Conservation (phyloP, 257 asterid genomes). For the Datura wrightii region DNA sequence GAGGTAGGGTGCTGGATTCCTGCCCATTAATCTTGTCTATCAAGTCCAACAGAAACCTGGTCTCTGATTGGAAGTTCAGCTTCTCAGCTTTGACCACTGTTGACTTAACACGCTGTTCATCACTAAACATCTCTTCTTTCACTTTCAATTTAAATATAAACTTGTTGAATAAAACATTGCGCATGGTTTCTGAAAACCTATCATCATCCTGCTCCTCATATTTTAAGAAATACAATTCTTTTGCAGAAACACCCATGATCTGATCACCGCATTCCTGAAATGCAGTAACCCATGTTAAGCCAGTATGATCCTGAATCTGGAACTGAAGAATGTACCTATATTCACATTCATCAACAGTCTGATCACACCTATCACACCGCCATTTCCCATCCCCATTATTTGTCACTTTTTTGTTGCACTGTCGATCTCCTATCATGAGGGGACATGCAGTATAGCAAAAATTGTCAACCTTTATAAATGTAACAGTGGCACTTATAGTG, state of each 20-base stretch:
- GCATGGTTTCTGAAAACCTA: conserved; percentile 58
- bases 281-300: conserved; percentile 84
- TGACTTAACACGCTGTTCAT: conserved; percentile 85
- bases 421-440: conserved; percentile 73
- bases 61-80: conserved; percentile 57
- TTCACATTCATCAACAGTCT: conserved; percentile 75
- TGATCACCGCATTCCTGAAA: conserved; percentile 90
- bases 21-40: conserved; percentile 56
- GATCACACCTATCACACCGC: conserved; percentile 82
- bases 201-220: conserved; percentile 86
- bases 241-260: conserved; percentile 84
- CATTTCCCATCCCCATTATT: conserved; percentile 90
- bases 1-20: conserved; percentile 46
- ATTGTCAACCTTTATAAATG: conserved; percentile 66
- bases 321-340: conserved; percentile 85
- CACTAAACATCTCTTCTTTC: conserved; percentile 82
- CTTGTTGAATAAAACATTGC: conserved; percentile 55
- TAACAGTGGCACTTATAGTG: conserved; percentile 67
- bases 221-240: conserved; percentile 71
- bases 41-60: conserved; percentile 57
- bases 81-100: conserved; percentile 78
- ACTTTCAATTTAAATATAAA: conserved; percentile 78
- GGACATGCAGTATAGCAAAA: conserved; percentile 90
- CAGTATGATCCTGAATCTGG: conserved; percentile 95
- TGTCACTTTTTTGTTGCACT: conserved; percentile 82